phyloP scores from a whole-genome alignment of 148 eudicot genomes.

The Limonium bicolor region DNA sequence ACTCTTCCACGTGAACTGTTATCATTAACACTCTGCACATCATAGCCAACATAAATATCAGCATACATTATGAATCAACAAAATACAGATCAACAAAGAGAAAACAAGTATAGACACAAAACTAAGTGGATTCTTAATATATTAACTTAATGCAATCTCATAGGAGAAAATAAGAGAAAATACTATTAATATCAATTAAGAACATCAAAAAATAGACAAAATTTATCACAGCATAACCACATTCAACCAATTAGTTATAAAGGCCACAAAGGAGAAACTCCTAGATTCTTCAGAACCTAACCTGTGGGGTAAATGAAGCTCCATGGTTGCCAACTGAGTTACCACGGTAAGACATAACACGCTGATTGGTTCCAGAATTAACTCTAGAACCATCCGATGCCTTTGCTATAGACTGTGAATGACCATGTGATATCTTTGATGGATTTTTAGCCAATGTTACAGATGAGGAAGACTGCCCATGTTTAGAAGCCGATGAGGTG shows the following conservation, averaged over 20 bases:
- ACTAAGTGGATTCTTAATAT: no score
- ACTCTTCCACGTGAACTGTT: slow-evolving; percentile 27
- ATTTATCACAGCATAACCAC: no score
- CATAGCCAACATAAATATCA: neutral
- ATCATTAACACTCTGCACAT: slow-evolving; percentile 14
- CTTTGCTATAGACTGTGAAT: slow-evolving; percentile 19
- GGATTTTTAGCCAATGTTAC: slow-evolving; percentile 18
- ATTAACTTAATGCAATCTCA: no score
- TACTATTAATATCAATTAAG: no score
- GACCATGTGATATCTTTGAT: slow-evolving; percentile 30
- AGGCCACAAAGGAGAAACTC: neutral
- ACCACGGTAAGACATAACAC: slow-evolving; percentile 20
- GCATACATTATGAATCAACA: neutral
- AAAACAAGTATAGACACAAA: no score
- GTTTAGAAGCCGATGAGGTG: slow-evolving; percentile 24
- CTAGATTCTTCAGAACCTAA: no score
- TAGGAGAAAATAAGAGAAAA: no score
- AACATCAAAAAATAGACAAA: no score
- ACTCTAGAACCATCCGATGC: slow-evolving; percentile 24
- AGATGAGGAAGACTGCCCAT: slow-evolving; percentile 29
- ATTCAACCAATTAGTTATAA: no score
- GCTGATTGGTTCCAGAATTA: slow-evolving; percentile 39
- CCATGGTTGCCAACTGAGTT: slow-evolving; percentile 21
- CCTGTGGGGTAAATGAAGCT: slow-evolving; percentile 35
- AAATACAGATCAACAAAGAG: neutral